Evolutionary conservation across 495 filamentous ascomycete species (phyloP), one percentile per base, ranked within the genome.

Genomic region (Neurospora pannonica): DNA sequence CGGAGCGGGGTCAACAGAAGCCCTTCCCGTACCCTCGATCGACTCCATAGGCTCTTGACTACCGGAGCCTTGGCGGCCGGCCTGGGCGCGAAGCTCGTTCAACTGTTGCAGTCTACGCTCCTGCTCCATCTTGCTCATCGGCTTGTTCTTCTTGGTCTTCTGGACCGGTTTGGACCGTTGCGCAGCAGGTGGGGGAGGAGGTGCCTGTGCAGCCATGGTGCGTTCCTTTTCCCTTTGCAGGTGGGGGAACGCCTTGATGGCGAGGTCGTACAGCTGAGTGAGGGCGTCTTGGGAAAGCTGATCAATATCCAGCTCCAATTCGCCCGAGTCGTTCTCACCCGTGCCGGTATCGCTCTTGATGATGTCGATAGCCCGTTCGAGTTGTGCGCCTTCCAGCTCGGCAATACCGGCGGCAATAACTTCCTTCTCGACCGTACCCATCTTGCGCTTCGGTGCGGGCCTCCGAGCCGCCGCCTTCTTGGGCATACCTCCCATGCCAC

Each of bases 71-170:
- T 83, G 79, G 17, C 84, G 85, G 70, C 79, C 80, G 21, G 85
- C 83, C 71, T 86, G 83, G 36, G 85, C 84, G 69, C 85, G 81
- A 4, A 90, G 84, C 77, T 88, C 88, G 80, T 91, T 87, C 21
- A 99, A 89, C 82, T 92, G 88, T 71, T 90, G 88, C 79, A 99
- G 97, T 77, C 91, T 92, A 10, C 91, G 89, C 79, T 98, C 94
- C 82, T 99, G 96, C 83, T 99, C 95, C 28, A 84, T 86, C 82
- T 94, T 95, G 85, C 92, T 95, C 96, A 98, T 99, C 0, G 96
- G 96, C 87, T 98, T 98, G 84, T 99, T 97, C 88, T 99, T 99
- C 86, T 97, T 97, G 19, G 92, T 88, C 82, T 93, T 93, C 17
- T 89, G 84, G 19, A 87, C 83, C 31, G 82, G 79, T 75, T 85